A percentile compares a stretch with the other conserved stretches of the same genome.
These are phyloP conservation scores for Pseudogymnoascus verrucosus DNA, from an alignment of 2,329 filamentous ascomycete genomes.

Conservation along the genomic window DNA sequence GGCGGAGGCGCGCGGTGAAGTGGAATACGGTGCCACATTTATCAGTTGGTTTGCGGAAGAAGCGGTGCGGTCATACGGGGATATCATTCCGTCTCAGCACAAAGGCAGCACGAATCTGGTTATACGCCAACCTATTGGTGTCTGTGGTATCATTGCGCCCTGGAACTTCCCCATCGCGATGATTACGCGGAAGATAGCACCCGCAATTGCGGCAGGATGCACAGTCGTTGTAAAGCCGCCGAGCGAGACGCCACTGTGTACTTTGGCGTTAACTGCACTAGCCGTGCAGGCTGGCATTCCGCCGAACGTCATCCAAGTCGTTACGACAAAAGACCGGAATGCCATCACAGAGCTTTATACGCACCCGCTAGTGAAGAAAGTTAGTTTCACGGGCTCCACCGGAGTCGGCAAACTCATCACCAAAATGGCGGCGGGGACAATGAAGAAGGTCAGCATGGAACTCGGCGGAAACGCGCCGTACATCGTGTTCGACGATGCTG, in stretches of 20 bases:
- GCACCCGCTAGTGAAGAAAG: slow-evolving; percentile 42
- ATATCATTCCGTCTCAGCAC: slow-evolving; percentile 37
- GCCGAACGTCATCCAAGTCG: slow-evolving; percentile 51
- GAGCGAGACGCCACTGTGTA: slow-evolving; percentile 56
- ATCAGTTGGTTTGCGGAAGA: slow-evolving; percentile 52
- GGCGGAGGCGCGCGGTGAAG: slow-evolving; percentile 42
- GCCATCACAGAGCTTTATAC: slow-evolving; percentile 36
- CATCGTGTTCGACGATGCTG: slow-evolving; percentile 56
- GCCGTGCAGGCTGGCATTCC: slow-evolving; percentile 44
- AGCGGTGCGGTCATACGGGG: slow-evolving; percentile 53
- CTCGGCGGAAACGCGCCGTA: slow-evolving; percentile 41
- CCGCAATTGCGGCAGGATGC: slow-evolving; percentile 63
- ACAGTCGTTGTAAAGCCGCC: slow-evolving; percentile 68
- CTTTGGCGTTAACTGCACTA: slow-evolving; percentile 45
- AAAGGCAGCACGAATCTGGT: slow-evolving; percentile 60
- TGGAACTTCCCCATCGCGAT: slow-evolving; percentile 67
- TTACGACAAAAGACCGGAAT: slow-evolving; percentile 40
- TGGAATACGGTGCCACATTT: slow-evolving; percentile 46
- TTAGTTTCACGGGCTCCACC: slow-evolving; percentile 29
- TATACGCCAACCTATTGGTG: slow-evolving; percentile 67
- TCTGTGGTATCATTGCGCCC: slow-evolving; percentile 57
- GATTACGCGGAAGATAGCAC: slow-evolving; percentile 59
- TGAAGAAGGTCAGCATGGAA: not conserved
- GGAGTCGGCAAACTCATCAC: slow-evolving; percentile 55
- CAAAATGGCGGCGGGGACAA: slow-evolving; percentile 20